These are phyloP conservation scores for Cercospora sojina DNA, from an alignment of 2,329 filamentous ascomycete genomes.

Conservation along the genomic window DNA sequence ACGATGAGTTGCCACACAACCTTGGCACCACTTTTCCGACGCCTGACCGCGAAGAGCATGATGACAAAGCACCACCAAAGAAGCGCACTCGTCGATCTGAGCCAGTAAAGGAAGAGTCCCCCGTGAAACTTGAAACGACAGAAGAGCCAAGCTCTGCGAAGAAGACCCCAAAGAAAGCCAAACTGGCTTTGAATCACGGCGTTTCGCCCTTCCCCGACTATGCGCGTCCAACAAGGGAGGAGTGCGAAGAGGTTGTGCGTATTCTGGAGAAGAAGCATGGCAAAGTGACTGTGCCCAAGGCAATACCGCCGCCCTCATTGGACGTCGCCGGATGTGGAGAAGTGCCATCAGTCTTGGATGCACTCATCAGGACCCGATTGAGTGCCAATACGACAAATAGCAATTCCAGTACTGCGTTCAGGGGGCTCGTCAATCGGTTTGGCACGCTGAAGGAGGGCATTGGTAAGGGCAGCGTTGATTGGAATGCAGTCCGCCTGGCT, in stretches of 20 bases:
- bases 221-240: constrained; percentile 61
- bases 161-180: constrained; percentile 43
- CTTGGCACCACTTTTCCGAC: constrained; percentile 46
- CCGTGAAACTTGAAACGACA: constrained; percentile 12
- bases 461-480: constrained; percentile 71
- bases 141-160: constrained; percentile 32
- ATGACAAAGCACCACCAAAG: constrained; percentile 29
- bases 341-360: constrained; percentile 64
- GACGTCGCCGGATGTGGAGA: constrained; percentile 70
- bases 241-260: constrained; percentile 67
- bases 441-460: constrained; percentile 62
- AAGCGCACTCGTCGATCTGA: constrained; percentile 31
- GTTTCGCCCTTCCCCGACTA: constrained; percentile 68
- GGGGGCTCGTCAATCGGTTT: constrained; percentile 63
- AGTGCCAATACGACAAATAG: constrained; percentile 60
- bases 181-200: constrained; percentile 50
- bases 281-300: constrained; percentile 61
- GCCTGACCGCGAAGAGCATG: constrained; percentile 30
- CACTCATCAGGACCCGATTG: constrained; percentile 61
- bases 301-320: constrained; percentile 67
- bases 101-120: constrained; percentile 10
- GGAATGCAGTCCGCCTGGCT: constrained; percentile 66
- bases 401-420: constrained; percentile 66
- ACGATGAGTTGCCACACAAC: constrained; percentile 57
- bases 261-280: constrained; percentile 68